Conservation (phyloP, 495 filamentous ascomycete genomes). For the Neurospora sp. region DNA sequence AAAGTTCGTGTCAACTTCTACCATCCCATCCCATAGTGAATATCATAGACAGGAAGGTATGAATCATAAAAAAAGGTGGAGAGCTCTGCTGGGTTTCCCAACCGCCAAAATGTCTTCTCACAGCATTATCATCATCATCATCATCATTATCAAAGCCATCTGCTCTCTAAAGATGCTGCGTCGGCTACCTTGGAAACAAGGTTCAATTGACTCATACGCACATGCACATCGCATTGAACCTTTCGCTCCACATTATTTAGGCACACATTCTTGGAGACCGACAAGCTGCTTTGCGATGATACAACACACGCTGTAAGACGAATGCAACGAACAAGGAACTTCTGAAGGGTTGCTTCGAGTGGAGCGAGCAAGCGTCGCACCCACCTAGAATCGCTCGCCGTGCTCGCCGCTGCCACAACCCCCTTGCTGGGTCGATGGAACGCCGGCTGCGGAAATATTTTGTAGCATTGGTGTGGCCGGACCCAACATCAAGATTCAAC, state of each 20-base stretch:
- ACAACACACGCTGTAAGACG: background rate
- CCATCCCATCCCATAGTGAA: background rate
- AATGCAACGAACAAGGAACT: background rate
- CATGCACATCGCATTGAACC: background rate
- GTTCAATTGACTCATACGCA: background rate
- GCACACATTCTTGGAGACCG: background rate
- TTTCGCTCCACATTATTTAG: background rate
- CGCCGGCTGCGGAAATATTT: constrained; percentile 2
- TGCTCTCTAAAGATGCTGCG: background rate
- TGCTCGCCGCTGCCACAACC: constrained; percentile 7
- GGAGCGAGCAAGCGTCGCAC: background rate
- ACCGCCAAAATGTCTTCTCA: background rate
- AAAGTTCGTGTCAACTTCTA: background rate
- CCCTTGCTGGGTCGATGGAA: constrained; percentile 11
- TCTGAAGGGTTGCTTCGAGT: background rate
- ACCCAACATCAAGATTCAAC: background rate
- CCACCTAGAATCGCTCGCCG: constrained; percentile 18
- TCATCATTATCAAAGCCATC: background rate
- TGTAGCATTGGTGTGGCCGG: constrained; percentile 6
- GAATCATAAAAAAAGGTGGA: background rate
- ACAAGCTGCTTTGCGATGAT: background rate
- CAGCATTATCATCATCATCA: background rate
- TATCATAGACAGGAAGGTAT: background rate
- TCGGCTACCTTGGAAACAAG: background rate
- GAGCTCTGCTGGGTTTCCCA: background rate